Conservation (phyloP, 371 early-diverging fungal species). For the Lichtheimia ramosa region DNA sequence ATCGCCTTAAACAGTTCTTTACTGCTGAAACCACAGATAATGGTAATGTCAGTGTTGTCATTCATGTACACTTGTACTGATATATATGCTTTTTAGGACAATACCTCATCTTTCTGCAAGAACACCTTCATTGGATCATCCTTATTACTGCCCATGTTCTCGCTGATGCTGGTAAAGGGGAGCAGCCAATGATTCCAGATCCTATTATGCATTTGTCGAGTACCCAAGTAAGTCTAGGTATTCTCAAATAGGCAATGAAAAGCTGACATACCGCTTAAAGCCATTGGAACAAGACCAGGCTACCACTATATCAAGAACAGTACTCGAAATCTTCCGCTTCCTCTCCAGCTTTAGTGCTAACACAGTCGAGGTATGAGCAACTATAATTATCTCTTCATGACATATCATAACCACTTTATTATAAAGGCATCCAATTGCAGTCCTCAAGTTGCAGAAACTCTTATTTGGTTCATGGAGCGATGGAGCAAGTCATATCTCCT, state of each 20-base stretch:
- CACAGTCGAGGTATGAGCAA: slow-evolving; percentile 40
- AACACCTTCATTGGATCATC: slow-evolving; percentile 77
- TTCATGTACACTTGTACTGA: no score
- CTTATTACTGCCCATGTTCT: slow-evolving; percentile 68
- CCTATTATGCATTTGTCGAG: slow-evolving; percentile 63
- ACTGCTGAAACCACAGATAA: neutral
- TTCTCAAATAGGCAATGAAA: no score
- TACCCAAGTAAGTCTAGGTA: slow-evolving; percentile 23
- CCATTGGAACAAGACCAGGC: slow-evolving; percentile 51
- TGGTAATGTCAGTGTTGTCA: no score
- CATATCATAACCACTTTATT: neutral
- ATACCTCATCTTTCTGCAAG: slow-evolving; percentile 40
- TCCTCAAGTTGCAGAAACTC: slow-evolving; percentile 71
- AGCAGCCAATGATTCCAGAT: slow-evolving; percentile 73
- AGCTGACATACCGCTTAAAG: no score
- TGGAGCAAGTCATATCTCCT: slow-evolving; percentile 77
- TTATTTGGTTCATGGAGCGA: slow-evolving; percentile 76
- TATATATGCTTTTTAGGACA: neutral
- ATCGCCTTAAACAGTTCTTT: slow-evolving; percentile 45
- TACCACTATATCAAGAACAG: slow-evolving; percentile 48
- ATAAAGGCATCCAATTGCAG: slow-evolving; percentile 63
- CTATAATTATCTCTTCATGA: neutral
- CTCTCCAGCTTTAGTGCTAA: slow-evolving; percentile 37
- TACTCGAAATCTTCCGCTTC: slow-evolving; percentile 52
- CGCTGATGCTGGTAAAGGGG: slow-evolving; percentile 69